These are phyloP conservation scores for Aspergillus calidoustus DNA, from an alignment of 2,329 filamentous ascomycete genomes.

Conservation along the genomic window DNA sequence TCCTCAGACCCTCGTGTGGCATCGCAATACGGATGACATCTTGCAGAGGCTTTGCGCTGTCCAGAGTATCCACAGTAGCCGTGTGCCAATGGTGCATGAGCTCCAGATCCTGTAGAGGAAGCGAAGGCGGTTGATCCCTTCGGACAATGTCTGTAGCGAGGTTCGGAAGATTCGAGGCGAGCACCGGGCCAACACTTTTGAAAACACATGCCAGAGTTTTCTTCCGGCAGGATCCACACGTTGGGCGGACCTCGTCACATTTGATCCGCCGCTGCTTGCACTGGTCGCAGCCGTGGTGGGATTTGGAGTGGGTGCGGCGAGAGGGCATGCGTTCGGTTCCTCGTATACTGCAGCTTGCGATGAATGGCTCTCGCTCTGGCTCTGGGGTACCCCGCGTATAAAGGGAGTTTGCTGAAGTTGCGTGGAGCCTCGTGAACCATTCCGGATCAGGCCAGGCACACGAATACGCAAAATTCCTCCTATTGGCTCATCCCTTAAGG, in stretches of 20 bases:
- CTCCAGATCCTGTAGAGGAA: constrained; percentile 20
- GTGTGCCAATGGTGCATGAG: constrained; percentile 23
- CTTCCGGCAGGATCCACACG: constrained; percentile 16
- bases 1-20: constrained; percentile 9
- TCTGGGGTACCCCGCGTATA: neutral
- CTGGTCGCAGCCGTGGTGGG: constrained; percentile 12
- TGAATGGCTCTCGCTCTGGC: too few relatives aligned
- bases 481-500: neutral
- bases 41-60: neutral
- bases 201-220: constrained; percentile 13
- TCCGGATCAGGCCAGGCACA: neutral
- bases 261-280: constrained; percentile 24
- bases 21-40: constrained; percentile 15
- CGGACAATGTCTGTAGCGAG: neutral
- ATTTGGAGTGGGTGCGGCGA: neutral
- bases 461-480: neutral
- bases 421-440: neutral
- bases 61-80: constrained; percentile 7
- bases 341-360: too few relatives aligned
- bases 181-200: neutral
- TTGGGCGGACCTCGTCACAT: constrained; percentile 21
- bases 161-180: neutral
- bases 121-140: neutral
- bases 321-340: neutral
- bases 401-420: neutral